These are phyloP conservation scores for Dendrobium chrysotoxum DNA, from an alignment of 106 monocot genomes.

Conservation along the genomic window DNA sequence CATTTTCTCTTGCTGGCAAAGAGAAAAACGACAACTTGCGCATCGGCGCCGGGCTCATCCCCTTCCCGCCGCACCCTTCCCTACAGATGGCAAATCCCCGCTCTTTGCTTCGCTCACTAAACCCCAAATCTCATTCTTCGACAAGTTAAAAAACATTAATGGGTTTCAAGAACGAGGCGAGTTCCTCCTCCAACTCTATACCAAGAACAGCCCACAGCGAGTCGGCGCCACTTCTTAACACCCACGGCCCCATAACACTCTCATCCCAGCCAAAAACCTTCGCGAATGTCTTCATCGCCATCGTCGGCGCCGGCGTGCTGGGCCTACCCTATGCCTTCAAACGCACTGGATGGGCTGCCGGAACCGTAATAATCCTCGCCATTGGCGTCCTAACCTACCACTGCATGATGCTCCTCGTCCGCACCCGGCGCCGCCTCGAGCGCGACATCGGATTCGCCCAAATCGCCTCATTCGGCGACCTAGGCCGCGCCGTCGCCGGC, in stretches of 20 bases:
- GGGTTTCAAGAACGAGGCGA: background rate
- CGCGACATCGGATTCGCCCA: conserved; percentile 15
- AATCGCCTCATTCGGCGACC: conserved; percentile 47
- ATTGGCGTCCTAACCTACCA: conserved; percentile 66
- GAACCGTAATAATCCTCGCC: conserved; percentile 34
- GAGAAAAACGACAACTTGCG: no score
- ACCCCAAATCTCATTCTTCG: no score
- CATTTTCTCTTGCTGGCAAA: no score
- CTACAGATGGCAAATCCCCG: no score
- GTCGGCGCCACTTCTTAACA: background rate
- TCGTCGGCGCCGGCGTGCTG: conserved; percentile 89
- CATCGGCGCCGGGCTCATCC: no score
- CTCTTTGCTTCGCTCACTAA: no score
- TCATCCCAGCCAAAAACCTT: conserved; percentile 89
- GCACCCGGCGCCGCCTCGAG: conserved; percentile 62
- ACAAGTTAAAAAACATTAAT: no score
- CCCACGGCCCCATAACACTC: conserved; percentile 25
- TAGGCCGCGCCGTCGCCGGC: conserved; percentile 44
- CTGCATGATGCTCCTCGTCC: conserved; percentile 86
- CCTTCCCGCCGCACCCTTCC: no score
- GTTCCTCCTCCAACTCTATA: background rate
- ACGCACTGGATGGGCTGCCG: conserved; percentile 76
- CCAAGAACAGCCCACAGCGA: no score
- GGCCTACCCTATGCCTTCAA: conserved; percentile 91
- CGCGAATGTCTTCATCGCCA: conserved; percentile 95